Evolutionary conservation across 139 green algal genomes (phyloP).

Genomic region (Chlamydomonas asymmetrica): DNA sequence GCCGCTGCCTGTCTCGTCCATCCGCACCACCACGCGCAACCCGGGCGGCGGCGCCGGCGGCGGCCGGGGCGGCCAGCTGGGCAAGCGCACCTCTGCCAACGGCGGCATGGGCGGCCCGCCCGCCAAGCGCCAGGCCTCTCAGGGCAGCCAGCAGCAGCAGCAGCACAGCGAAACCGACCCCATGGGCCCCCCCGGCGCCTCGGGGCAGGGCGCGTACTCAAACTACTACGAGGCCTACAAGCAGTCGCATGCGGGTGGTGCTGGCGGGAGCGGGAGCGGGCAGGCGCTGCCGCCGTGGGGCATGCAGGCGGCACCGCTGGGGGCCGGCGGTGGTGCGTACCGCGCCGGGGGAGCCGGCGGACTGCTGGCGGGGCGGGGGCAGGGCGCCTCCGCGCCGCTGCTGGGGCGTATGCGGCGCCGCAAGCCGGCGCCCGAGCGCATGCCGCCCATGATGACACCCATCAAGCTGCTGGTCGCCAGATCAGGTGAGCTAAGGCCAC

Average conservation of each 20-base stretch:
- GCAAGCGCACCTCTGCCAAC: no score
- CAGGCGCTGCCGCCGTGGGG: neutral
- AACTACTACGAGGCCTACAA: no score
- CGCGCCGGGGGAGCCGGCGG: neutral
- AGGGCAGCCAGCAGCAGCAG: no score
- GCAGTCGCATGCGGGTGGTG: neutral
- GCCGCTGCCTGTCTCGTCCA: neutral
- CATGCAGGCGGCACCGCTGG: neutral
- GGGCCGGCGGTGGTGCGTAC: neutral
- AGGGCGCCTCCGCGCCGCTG: slow-evolving; percentile 11
- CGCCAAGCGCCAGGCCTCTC: no score
- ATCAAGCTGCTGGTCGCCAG: slow-evolving; percentile 7
- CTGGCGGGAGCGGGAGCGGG: neutral
- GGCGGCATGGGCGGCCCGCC: no score
- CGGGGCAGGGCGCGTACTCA: no score
- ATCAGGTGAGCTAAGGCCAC: no score
- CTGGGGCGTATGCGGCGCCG: slow-evolving; percentile 24
- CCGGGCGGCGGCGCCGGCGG: no score
- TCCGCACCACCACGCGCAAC: no score
- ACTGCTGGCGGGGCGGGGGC: neutral
- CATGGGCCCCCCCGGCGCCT: no score
- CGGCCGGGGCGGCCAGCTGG: no score
- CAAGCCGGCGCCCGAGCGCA: slow-evolving; percentile 52
- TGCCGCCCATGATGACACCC: slow-evolving; percentile 4
- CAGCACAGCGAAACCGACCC: no score